These are phyloP conservation scores for Hordeum pubiflorum DNA, from an alignment of 202 grass and related monocot genomes.

Conservation along the genomic window DNA sequence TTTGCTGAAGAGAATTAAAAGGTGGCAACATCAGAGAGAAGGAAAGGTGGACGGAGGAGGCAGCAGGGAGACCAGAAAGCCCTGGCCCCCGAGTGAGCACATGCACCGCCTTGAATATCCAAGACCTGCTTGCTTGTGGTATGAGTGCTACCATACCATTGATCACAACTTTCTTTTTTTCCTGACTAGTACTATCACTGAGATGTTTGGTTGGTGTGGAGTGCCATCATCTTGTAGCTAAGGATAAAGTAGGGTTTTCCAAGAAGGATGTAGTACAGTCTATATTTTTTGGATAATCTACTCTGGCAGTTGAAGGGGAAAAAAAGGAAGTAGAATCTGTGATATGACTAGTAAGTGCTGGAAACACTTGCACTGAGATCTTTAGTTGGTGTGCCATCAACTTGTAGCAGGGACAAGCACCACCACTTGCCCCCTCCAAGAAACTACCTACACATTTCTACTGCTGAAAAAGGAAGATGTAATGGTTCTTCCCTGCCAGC, in stretches of 20 bases:
- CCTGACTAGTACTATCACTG: background rate
- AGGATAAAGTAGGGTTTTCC: too few species aligned
- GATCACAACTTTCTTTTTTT: background rate
- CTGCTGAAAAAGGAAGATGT: too few species aligned
- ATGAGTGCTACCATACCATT: background rate
- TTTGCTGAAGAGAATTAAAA: constrained; percentile 9
- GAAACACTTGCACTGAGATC: background rate
- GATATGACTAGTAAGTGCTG: background rate
- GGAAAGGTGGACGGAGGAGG: background rate
- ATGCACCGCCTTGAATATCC: constrained; percentile 26
- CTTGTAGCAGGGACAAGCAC: background rate
- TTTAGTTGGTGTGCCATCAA: constrained; percentile 31
- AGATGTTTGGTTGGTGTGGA: background rate
- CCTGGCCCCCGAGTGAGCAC: background rate
- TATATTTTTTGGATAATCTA: background rate
- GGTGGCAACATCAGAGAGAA: constrained; percentile 17
- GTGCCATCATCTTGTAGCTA: too few species aligned
- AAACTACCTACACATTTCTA: background rate
- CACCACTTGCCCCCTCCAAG: background rate
- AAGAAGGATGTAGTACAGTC: too few species aligned
- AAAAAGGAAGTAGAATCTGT: background rate
- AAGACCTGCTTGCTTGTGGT: constrained; percentile 3
- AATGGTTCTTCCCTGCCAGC: too few species aligned
- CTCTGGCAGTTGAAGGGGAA: background rate
- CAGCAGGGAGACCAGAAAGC: background rate